Conservation (phyloP, 257 asterid species). For the Ophiorrhiza pumila region DNA sequence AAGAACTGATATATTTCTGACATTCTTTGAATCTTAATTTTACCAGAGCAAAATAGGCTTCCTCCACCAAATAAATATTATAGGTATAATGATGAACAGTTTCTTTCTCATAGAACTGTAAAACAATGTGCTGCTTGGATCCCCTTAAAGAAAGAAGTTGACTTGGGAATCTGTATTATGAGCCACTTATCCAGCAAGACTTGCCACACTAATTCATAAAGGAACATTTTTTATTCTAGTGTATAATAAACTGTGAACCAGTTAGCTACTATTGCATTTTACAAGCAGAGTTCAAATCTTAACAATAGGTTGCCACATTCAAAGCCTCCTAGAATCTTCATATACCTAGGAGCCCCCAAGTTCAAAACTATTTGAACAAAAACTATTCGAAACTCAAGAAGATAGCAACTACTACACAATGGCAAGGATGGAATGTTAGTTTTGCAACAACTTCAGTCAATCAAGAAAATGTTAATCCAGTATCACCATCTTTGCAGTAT, state of each 20-base stretch:
- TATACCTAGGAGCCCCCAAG: background rate
- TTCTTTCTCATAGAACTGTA: no score
- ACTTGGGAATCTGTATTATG: no score
- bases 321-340: background rate
- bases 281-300: background rate
- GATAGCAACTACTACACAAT: background rate
- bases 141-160: no score
- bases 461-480: background rate
- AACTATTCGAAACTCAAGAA: background rate
- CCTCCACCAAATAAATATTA: no score
- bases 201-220: no score
- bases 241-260: no score
- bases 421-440: background rate
- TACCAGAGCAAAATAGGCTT: no score
- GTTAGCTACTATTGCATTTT: background rate
- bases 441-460: background rate
- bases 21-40: no score
- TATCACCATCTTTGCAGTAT: background rate
- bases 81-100: no score
- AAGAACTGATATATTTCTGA: no score
- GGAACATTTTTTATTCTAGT: background rate
- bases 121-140: no score
- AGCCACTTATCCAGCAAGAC: no score
- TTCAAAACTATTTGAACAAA: background rate
- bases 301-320: background rate